Base-by-base conservation (phyloP, 345 rosid genomes). In the Murraya koenigii region DNA sequence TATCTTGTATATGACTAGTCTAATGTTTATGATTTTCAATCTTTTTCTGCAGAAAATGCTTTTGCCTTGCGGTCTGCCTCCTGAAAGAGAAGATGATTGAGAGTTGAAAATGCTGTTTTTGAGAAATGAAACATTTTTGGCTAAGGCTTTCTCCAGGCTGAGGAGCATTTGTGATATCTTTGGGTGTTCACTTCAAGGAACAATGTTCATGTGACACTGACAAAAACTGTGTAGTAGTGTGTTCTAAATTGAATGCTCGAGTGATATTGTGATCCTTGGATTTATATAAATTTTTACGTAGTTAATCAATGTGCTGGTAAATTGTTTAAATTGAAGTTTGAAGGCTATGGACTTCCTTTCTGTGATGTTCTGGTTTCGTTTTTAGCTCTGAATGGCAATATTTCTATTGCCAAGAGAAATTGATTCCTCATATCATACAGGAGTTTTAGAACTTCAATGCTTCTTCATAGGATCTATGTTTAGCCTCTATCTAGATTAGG, bases 51-150 rank as follows among this genome's bases (percentile, higher is more conserved):
- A 96, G 97, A 96, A 96, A 96, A 94, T 96, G 98, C 99, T 93
- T 68, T 56, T 91, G 84, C 99, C 98, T 14, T 93, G 98, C n/a
- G 97, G 99, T 63, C 87, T 95, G 52, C 97, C 99, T 8, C 99
- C 96, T 1, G 97, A 95, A 78, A 92, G 98, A 88, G 98, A 92
- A 89, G 98, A 92, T 44, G 98, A 93, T 61, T 93, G 76, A 77
- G 60, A 30, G 49, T 44, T 44, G 11, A 44, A 11, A 17, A 52
- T 67, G 41, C 10, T 32, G 41, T 28, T 56, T 56, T 39, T 22
- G 41, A 49, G 39, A 23, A n/a, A 38, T 7, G 49, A 13, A 55
- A 54, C n/a, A 1, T 60, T 14, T 9, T 26, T 6, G 19, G 11
- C 64, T 17, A 20, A 3, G 28, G 60, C 14, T 20, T 19, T 30